Evolutionary conservation across 257 asterid species (phyloP).

Genomic region (Pogostemon cablin): DNA sequence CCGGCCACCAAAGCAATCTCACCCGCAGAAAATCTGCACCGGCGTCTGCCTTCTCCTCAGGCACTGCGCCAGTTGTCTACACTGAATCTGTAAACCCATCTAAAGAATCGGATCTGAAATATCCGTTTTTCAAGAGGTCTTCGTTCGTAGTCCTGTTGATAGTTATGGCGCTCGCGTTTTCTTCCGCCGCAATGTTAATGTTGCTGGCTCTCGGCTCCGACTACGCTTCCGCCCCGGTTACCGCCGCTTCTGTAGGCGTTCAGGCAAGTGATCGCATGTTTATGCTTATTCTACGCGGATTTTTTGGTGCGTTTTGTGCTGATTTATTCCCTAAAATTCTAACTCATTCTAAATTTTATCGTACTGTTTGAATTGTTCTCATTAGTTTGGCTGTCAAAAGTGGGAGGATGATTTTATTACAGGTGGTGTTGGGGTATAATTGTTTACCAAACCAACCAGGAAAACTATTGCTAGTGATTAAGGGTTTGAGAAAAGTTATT

Average conservation of each 20-base stretch:
- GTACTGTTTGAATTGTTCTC: not conserved
- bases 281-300: not conserved
- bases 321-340: not conserved
- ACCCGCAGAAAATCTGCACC: slow-evolving; percentile 69
- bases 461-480: not conserved
- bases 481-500: not conserved
- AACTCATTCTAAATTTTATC: not conserved
- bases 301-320: not conserved
- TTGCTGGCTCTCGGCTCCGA: slow-evolving; percentile 68
- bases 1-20: slow-evolving; percentile 57
- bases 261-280: slow-evolving; percentile 53
- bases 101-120: slow-evolving; percentile 51
- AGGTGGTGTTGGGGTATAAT: not conserved
- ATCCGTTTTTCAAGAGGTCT: slow-evolving; percentile 69
- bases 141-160: slow-evolving; percentile 60
- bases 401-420: not conserved
- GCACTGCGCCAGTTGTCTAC: slow-evolving; percentile 53
- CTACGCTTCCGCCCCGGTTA: slow-evolving; percentile 54
- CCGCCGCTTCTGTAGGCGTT: slow-evolving; percentile 93
- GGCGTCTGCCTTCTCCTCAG: slow-evolving; percentile 46
- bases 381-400: not conserved
- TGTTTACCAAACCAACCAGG: not conserved
- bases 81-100: slow-evolving; percentile 43
- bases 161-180: slow-evolving; percentile 72
- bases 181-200: slow-evolving; percentile 63